Percentiles rank a stretch among this genome's conserved stretches.
Conservation (phyloP, 1,284 basidiomycete species). For the Irpex rosettiformis region DNA sequence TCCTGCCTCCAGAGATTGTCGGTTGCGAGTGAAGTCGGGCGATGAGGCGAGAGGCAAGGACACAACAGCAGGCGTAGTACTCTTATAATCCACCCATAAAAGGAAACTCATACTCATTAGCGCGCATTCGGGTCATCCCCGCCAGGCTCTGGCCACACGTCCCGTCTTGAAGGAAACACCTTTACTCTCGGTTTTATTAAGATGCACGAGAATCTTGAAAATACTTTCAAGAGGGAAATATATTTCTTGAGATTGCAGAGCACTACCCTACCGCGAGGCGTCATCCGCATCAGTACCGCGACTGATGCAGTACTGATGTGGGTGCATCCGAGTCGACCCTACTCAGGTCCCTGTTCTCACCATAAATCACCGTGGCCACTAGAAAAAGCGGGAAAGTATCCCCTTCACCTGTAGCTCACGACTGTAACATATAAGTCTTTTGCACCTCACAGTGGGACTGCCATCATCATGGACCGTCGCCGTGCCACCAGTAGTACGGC, state of each 20-base stretch:
- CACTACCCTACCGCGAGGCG: too few species aligned
- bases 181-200: too few species aligned
- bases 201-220: too few species aligned
- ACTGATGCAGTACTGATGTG: too few species aligned
- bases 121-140: neutral
- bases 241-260: too few species aligned
- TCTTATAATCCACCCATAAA: neutral
- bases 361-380: neutral
- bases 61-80: neutral
- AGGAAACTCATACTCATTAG: neutral
- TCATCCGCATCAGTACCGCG: too few species aligned
- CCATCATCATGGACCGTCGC: too few species aligned
- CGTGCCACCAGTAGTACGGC: too few species aligned
- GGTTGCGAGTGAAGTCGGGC: neutral
- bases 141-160: neutral
- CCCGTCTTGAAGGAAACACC: too few species aligned
- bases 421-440: neutral
- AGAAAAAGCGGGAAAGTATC: neutral
- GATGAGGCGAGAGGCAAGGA: slow-evolving; percentile 1
- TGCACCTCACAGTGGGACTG: too few species aligned
- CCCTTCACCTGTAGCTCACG: neutral
- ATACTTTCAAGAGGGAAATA: too few species aligned
- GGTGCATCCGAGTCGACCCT: neutral
- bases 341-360: neutral
- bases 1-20: slow-evolving; percentile 12